Base-by-base conservation (phyloP, 345 rosid genomes). In the Euphorbia lathyris region DNA sequence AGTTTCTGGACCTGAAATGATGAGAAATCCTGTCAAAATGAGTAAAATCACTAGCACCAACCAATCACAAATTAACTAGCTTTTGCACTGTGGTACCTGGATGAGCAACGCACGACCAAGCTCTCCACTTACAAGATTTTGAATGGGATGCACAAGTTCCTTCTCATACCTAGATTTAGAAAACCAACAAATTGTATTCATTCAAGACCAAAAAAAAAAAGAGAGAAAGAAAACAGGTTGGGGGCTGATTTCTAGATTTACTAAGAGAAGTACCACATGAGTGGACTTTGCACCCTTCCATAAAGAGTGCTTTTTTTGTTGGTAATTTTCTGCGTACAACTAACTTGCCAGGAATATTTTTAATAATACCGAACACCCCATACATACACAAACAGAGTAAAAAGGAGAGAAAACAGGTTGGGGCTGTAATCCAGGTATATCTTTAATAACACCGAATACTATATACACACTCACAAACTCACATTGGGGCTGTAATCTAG, bases 81-180 rank as follows among this genome's bases (percentile, higher is more conserved):
- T 10, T 55, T n/a, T 22, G 13, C 58, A 9, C 13, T 52, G 57
- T 29, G 61, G 30, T 83, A 91, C 98, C 96, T 94, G 98, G 78
- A 94, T 94, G 72, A 91, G 96, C 81, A 94, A 79, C 75, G 89
- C 93, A 73, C 92, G 97, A 67, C 96, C 97, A 83, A 94, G 98
- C 87, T 91, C 98, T 72, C 98, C 97, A 11, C 72, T 75, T 58
- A 94, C 70, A 75, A 94, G 96, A 85, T 94, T 94, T 71, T 88
- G 89, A 69, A 94, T 84, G 58, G 98, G 98, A 82, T 87, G 92
- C 71, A 65, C 78, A 52, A 94, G 85, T 80, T 94, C 98, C 71
- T 85, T 84, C 72, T 94, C 98, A 60, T 94, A 94, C 81, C 98
- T 94, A 75, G 57, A 79, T 73, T 79, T 52, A 10, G 30, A 58